phyloP scores from a whole-genome alignment of 352 stramenopile species.

The Globisporangium mamillatum region DNA sequence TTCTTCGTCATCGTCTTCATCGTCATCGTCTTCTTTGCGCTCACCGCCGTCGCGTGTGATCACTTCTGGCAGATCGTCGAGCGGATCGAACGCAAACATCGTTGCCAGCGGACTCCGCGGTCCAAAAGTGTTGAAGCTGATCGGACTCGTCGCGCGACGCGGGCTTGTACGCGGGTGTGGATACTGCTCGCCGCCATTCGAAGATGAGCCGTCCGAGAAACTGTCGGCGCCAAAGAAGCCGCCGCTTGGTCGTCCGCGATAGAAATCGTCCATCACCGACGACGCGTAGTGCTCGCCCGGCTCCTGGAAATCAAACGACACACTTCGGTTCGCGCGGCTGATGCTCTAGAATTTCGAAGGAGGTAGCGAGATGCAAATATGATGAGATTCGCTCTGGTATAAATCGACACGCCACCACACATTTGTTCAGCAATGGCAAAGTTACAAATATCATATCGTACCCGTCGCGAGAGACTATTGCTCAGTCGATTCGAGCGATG shows the following conservation, averaged over 20 bases:
- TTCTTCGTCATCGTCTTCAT: slow-evolving; percentile 4
- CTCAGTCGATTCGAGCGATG: slow-evolving; percentile 46
- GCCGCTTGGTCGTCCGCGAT: slow-evolving; percentile 39
- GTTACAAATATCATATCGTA: slow-evolving; percentile 16
- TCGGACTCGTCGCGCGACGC: slow-evolving; percentile 51
- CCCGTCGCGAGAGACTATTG: slow-evolving; percentile 57
- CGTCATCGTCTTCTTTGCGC: slow-evolving; percentile 21
- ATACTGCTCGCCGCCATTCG: slow-evolving; percentile 14
- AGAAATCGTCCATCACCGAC: slow-evolving; percentile 51
- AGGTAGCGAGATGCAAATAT: slow-evolving; percentile 4
- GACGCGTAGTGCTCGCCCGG: slow-evolving; percentile 35
- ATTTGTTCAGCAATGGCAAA: background rate
- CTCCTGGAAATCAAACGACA: slow-evolving; percentile 77
- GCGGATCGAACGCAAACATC: slow-evolving; percentile 77
- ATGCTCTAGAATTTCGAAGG: slow-evolving; percentile 43
- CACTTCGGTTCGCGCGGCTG: slow-evolving; percentile 63
- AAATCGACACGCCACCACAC: background rate
- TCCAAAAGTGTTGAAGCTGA: slow-evolving; percentile 55
- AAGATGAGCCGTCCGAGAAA: slow-evolving; percentile 58
- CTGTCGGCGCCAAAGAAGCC: slow-evolving; percentile 42
- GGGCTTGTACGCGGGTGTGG: slow-evolving; percentile 42
- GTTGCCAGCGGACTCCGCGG: slow-evolving; percentile 59
- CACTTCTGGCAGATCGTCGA: slow-evolving; percentile 54
- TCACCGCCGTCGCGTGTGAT: slow-evolving; percentile 19
- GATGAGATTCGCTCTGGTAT: background rate